Evolutionary conservation across 768 basidiomycete species (phyloP).

Genomic region (Amanita muscaria): DNA sequence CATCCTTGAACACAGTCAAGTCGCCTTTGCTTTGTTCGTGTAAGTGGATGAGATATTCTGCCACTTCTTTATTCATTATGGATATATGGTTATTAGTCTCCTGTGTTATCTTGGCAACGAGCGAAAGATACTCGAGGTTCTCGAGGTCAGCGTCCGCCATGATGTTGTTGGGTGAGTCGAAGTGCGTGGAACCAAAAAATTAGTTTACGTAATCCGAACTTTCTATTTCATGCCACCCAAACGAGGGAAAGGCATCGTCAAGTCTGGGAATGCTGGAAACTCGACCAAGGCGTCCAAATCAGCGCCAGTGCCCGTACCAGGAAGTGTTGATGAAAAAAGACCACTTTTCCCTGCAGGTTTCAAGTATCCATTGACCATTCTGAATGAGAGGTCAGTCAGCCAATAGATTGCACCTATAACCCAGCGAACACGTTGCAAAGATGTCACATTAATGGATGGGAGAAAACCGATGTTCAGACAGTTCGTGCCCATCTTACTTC

Average conservation of each 20-base stretch:
- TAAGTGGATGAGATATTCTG: constrained; percentile 89
- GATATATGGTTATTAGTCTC: constrained; percentile 86
- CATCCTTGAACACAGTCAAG: constrained; percentile 70
- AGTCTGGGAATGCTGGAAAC: constrained; percentile 87
- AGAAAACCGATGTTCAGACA: constrained; percentile 71
- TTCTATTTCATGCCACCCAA: constrained; percentile 41
- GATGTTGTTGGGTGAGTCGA: no score
- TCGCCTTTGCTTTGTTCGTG: constrained; percentile 75
- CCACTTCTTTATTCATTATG: constrained; percentile 84
- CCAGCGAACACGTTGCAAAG: constrained; percentile 26
- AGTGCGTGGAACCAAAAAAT: no score
- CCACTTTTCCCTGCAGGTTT: constrained; percentile 77
- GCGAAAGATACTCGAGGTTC: constrained; percentile 86
- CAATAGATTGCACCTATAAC: neutral
- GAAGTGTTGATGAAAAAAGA: constrained; percentile 31
- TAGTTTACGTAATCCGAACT: constrained; percentile 11
- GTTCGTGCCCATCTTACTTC: constrained; percentile 30
- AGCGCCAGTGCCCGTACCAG: constrained; percentile 13
- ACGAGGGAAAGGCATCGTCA: constrained; percentile 62
- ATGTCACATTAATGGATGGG: constrained; percentile 88
- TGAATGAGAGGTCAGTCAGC: constrained; percentile 72
- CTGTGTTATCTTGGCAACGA: constrained; percentile 86
- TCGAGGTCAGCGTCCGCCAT: constrained; percentile 78
- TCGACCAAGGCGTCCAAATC: constrained; percentile 47
- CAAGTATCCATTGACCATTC: constrained; percentile 72